Percentiles rank a stretch among this genome's conserved stretches.
phyloP scores from a whole-genome alignment of 2,329 filamentous ascomycete genomes.

The Fusarium tuaranense region DNA sequence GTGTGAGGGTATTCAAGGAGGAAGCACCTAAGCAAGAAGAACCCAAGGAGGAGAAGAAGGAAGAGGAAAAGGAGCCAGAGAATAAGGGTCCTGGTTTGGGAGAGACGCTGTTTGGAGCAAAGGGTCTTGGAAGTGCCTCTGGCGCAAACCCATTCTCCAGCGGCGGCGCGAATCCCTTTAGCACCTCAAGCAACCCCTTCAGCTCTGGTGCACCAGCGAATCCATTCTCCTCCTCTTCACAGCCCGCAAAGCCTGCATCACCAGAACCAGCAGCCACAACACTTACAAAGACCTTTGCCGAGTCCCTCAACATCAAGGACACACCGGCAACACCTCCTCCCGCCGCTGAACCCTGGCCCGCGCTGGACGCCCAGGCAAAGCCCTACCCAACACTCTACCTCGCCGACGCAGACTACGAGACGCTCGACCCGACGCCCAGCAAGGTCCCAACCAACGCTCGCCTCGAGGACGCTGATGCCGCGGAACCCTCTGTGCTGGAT shows the following conservation, averaged over 20 bases:
- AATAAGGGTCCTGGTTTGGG: slow-evolving; percentile 64
- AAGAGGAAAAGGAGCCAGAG: slow-evolving; percentile 51
- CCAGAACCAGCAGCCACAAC: slow-evolving; percentile 44
- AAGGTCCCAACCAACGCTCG: slow-evolving; percentile 64
- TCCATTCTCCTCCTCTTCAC: slow-evolving; percentile 44
- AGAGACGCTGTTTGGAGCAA: slow-evolving; percentile 77
- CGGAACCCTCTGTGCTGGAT: slow-evolving; percentile 66
- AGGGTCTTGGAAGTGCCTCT: slow-evolving; percentile 54
- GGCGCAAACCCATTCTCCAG: slow-evolving; percentile 71
- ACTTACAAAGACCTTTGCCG: slow-evolving; percentile 74
- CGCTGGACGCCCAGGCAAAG: slow-evolving; percentile 69
- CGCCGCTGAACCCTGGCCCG: slow-evolving; percentile 80
- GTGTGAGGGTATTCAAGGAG: slow-evolving; percentile 67
- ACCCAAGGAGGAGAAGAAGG: slow-evolving; percentile 45
- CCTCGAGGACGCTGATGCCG: slow-evolving; percentile 54
- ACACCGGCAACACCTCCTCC: slow-evolving; percentile 49
- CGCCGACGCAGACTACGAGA: slow-evolving; percentile 91
- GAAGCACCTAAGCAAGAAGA: slow-evolving; percentile 45
- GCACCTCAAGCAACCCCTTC: slow-evolving; percentile 51
- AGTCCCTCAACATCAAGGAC: slow-evolving; percentile 80
- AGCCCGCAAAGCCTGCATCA: slow-evolving; percentile 48
- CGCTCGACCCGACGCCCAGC: slow-evolving; percentile 71
- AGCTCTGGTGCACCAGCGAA: slow-evolving; percentile 41
- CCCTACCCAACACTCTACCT: slow-evolving; percentile 84
- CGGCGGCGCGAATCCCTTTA: slow-evolving; percentile 62